Base-by-base conservation (phyloP, 176 grass and related monocot genomes). In the Calamus simplicifolius region DNA sequence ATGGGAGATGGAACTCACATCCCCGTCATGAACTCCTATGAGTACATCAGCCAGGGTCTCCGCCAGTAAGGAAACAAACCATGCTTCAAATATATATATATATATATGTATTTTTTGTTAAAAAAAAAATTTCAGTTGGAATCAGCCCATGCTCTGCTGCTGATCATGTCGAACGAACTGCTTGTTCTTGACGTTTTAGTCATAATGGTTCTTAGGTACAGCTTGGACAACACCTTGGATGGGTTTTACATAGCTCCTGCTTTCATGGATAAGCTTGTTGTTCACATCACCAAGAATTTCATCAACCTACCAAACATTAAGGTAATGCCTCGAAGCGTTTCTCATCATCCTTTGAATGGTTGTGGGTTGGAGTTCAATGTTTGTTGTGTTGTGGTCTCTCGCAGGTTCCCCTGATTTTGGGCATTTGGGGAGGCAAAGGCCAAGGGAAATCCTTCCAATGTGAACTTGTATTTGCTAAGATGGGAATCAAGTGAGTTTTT, bases 231-330 rank as follows among this genome's bases (percentile, higher is more conserved):
- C 52, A 68, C 65, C 65, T 38, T 31, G 25, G 68, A 59, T 51
- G 68, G 68, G 23, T 51, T 70, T 43, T 70, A 70, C 68, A 70
- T 70, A 4, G 68, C 68, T 56, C 68, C 68, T 4, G 56, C 68
- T 13, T 70, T 70, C 68, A 70, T 70, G 68, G 68, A 70, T 56
- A 70, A 70, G 68, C 48, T 70, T 8, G 23, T 59, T n/a, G 68
- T 70, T 27, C 68, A 70, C 68, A 60, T 70, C 56, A 18, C 68
- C 25, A 70, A 70, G 38, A 70, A 70, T 56, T 70, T 70, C 56
- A 59, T 70, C 56, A 51, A 12, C 43, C 48, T 70, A 19, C 68
- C 68, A 0, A 70, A 70, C 68, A 70, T 70, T 25, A 70, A 70
- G 55, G 68, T 70, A 51, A n/a, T 19, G 2, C 21, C 23, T 16